Base-by-base conservation (phyloP, 1,139 yeast genomes). In the Protomyces inundatus region DNA sequence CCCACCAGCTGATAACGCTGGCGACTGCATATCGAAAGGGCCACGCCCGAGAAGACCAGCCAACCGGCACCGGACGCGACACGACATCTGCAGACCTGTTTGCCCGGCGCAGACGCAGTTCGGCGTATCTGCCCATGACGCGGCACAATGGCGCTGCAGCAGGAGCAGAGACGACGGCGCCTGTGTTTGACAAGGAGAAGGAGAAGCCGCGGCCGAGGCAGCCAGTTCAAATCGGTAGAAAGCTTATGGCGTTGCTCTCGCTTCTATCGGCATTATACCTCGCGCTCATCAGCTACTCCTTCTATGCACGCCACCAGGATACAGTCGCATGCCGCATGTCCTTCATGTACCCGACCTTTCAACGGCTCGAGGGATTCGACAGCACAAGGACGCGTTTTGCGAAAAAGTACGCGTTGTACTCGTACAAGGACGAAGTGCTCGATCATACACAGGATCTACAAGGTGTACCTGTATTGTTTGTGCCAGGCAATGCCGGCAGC, bases 401-500 rank as follows among this genome's bases (percentile, higher is more conserved):
- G 1, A 78, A 85, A 55, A 90, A 90, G 71, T 91, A 90, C 74
- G 85, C 91, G 23, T 76, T 91, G 4, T 89, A 87, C 70, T 78
- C 90, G 6, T 95, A 93, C 74, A 79, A 83, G 66, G 98, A 93
- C 73, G 76, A 77, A 12, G 74, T 76, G 36, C 73, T 74, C 7
- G 77, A 76, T 9, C 72, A 77, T 12, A 45, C 64, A 40, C 58
- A 87, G 40, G 67, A 69, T 39, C 76, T 77, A 3, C 81, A 80
- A 60, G 98, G 98, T 0, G 81, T 87, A 0, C 99, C 99, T 0
- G 90, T 89, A 0, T 77, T 95, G 30, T 95, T 95, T 72, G 87
- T 95, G 48, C 98, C 98, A 0, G 99, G 99, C 0, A 95, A 95
- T 73, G 98, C 98, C 0, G 98, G 99, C 0, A 87, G 95, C 68